A percentile compares a stretch with the other conserved stretches of the same genome.
phyloP scores from a whole-genome alignment of 2,329 filamentous ascomycete genomes.

The Cladosporium sp. region DNA sequence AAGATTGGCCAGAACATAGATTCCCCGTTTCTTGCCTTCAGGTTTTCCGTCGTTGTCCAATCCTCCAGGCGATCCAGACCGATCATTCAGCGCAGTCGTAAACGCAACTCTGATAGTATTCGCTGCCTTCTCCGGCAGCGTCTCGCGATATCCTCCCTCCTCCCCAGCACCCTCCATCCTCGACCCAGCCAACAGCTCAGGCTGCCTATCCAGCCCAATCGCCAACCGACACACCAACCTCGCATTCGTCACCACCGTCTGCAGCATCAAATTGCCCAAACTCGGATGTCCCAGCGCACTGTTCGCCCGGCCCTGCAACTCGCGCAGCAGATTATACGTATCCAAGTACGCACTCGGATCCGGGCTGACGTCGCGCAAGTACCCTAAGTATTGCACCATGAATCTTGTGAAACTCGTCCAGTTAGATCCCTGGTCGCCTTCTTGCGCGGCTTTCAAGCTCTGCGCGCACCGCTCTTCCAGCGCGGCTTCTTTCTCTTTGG shows the following conservation, averaged over 20 bases:
- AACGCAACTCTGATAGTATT: conserved; percentile 90
- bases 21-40: conserved; percentile 81
- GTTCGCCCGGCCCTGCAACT: conserved; percentile 77
- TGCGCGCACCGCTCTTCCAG: conserved; percentile 65
- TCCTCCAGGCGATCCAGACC: conserved; percentile 58
- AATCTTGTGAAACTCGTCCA: conserved; percentile 80
- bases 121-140: conserved; percentile 81
- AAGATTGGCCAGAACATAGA: conserved; percentile 90
- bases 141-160: conserved; percentile 68
- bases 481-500: conserved; percentile 49
- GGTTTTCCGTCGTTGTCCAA: conserved; percentile 60
- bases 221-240: conserved; percentile 78
- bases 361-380: conserved; percentile 78
- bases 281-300: conserved; percentile 77
- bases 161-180: conserved; percentile 41
- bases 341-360: conserved; percentile 72
- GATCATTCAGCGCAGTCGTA: conserved; percentile 82
- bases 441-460: conserved; percentile 64
- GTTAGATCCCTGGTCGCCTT: conserved; percentile 62
- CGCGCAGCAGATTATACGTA: conserved; percentile 73
- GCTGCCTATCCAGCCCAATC: conserved; percentile 77
- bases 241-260: conserved; percentile 79
- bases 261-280: conserved; percentile 77
- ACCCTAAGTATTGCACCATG: conserved; percentile 76
- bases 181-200: conserved; percentile 72